Conservation (phyloP, 2,329 filamentous ascomycete genomes). For the Trichoderma atrobrunneum region DNA sequence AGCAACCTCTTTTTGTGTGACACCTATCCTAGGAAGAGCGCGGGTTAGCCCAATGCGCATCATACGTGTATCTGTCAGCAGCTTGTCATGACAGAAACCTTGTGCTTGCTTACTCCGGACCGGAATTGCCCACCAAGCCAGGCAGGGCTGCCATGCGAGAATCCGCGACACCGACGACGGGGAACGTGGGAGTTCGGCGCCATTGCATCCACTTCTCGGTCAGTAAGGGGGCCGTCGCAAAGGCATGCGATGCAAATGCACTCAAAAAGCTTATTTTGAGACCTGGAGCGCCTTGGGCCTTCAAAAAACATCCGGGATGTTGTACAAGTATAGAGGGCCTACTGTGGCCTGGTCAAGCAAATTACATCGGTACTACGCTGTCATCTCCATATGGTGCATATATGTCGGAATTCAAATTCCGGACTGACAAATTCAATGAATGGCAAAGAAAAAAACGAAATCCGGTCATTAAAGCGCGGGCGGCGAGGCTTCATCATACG, state of each 20-base stretch:
- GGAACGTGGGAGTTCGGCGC: background rate
- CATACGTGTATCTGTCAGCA: background rate
- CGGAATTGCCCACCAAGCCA: background rate
- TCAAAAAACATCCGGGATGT: background rate
- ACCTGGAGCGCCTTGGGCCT: background rate
- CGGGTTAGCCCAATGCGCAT: background rate
- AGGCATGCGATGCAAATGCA: background rate
- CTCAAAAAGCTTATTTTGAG: background rate
- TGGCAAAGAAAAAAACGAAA: background rate
- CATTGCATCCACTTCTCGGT: background rate
- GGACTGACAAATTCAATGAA: background rate
- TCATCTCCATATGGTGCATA: background rate
- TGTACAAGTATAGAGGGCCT: background rate
- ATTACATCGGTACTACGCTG: background rate
- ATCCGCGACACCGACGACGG: background rate
- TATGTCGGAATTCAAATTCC: background rate
- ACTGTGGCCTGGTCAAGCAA: background rate
- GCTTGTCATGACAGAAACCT: background rate
- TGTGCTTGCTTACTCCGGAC: background rate
- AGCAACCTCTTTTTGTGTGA: background rate
- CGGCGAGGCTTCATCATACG: background rate
- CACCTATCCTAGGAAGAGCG: background rate
- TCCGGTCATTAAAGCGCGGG: background rate
- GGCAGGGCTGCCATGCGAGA: constrained; percentile 13
- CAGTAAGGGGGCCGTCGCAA: constrained; percentile 6